Evolutionary conservation across 2,329 filamentous ascomycete species (phyloP).

Genomic region (Penicillium frequentans): DNA sequence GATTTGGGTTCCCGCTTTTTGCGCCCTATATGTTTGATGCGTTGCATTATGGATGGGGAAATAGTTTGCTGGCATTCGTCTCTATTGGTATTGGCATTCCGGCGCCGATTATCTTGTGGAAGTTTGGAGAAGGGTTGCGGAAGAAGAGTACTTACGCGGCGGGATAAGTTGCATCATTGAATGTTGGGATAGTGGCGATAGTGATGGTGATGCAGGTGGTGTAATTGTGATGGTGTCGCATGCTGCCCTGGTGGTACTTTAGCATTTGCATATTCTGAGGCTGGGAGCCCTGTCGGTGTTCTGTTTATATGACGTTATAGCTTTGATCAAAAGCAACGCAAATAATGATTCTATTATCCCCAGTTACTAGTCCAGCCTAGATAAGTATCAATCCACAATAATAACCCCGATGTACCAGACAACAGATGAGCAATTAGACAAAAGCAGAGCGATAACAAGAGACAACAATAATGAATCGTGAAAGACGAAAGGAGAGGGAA

Average conservation of each 20-base stretch:
- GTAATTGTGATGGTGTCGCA: no score
- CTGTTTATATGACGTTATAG: background rate
- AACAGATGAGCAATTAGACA: background rate
- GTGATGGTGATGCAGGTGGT: no score
- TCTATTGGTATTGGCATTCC: constrained; percentile 44
- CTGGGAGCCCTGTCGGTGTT: background rate
- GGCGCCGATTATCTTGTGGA: constrained; percentile 54
- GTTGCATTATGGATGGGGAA: constrained; percentile 43
- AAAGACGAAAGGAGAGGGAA: background rate
- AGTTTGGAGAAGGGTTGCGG: constrained; percentile 49
- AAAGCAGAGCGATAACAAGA: background rate
- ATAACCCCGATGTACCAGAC: background rate
- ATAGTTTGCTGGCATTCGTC: constrained; percentile 42
- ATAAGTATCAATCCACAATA: background rate
- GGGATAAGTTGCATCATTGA: constrained; percentile 15
- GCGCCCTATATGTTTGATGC: constrained; percentile 42
- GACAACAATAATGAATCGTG: background rate
- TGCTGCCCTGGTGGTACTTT: background rate
- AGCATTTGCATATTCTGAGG: background rate
- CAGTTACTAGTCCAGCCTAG: background rate
- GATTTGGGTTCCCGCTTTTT: constrained; percentile 45
- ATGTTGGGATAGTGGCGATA: no score
- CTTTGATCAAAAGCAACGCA: background rate
- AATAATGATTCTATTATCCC: background rate
- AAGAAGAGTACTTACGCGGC: constrained; percentile 52